phyloP scores from a whole-genome alignment of 1,284 basidiomycete genomes.

The Golubevia sp. region DNA sequence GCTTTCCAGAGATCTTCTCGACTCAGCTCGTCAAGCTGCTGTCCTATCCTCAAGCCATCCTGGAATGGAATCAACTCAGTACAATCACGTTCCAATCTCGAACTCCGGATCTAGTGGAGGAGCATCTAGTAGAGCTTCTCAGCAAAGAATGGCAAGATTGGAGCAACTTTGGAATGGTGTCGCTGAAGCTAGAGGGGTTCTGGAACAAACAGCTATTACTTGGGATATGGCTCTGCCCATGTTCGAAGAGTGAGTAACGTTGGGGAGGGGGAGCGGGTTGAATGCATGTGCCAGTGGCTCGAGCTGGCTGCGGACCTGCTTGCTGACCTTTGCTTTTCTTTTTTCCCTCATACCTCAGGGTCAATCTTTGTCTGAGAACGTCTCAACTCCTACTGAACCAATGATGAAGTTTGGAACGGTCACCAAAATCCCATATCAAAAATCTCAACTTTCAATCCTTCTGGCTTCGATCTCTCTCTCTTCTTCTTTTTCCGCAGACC shows the following conservation, averaged over 20 bases:
- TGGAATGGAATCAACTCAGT: conserved; percentile 4
- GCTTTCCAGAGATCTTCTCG: background rate
- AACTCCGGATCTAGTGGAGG: conserved; percentile 1
- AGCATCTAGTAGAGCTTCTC: too few relatives aligned
- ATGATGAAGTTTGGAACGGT: too few relatives aligned
- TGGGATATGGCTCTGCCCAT: background rate
- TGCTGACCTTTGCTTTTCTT: background rate
- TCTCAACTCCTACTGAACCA: conserved; percentile 35
- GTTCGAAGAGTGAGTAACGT: background rate
- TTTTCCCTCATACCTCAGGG: conserved; percentile 12
- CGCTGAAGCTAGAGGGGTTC: too few relatives aligned
- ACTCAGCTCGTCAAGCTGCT: background rate
- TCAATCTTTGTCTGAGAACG: conserved; percentile 45
- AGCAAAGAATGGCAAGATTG: too few relatives aligned
- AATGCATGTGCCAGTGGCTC: conserved; percentile 38
- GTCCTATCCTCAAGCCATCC: background rate
- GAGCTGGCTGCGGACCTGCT: conserved; percentile 31
- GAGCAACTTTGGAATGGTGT: too few relatives aligned
- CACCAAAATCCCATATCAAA: conserved; percentile 30
- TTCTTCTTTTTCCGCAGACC: background rate
- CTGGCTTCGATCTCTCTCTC: background rate
- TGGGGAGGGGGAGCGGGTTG: conserved; percentile 4
- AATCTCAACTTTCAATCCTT: conserved; percentile 32
- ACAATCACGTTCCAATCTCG: conserved; percentile 10
- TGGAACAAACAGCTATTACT: background rate